These are phyloP conservation scores for Deuterostichococcus epilithicus DNA, from an alignment of 139 green algal species.

Conservation along the genomic window DNA sequence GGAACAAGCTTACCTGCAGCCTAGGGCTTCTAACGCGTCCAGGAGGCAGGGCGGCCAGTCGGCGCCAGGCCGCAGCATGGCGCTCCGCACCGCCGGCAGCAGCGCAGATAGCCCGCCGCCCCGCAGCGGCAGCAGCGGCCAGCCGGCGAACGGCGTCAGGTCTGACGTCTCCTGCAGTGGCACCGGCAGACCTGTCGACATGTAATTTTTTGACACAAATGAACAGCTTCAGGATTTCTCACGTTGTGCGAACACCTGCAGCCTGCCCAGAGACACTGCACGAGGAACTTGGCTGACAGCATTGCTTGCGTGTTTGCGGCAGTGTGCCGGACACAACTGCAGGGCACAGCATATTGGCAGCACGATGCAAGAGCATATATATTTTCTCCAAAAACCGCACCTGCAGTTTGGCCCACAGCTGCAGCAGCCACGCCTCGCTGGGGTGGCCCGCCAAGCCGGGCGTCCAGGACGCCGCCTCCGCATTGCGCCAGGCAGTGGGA, in stretches of 20 bases:
- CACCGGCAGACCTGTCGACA: neutral
- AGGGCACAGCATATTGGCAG: no score
- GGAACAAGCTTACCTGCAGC: slow-evolving; percentile 1
- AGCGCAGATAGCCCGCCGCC: slow-evolving; percentile 23
- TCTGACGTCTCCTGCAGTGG: slow-evolving; percentile 3
- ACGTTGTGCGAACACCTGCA: no score
- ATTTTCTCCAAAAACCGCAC: neutral
- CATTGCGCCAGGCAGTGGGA: slow-evolving; percentile 10
- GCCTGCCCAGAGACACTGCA: no score
- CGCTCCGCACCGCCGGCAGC: neutral
- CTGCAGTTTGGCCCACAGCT: slow-evolving; percentile 38
- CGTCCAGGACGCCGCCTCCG: neutral
- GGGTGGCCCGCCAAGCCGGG: neutral
- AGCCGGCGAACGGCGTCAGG: slow-evolving; percentile 13
- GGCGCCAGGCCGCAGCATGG: slow-evolving; percentile 5
- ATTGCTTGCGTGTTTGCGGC: no score
- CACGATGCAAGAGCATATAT: no score
- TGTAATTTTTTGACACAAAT: no score
- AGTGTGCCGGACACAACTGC: no score
- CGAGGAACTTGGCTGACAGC: no score
- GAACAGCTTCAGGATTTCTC: no score
- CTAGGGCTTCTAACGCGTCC: neutral
- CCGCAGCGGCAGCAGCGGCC: slow-evolving; percentile 44
- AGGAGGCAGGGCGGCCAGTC: neutral
- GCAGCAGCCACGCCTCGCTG: slow-evolving; percentile 25